Base-by-base conservation (phyloP, 148 eudicot genomes). In the Diospyros kaki region DNA sequence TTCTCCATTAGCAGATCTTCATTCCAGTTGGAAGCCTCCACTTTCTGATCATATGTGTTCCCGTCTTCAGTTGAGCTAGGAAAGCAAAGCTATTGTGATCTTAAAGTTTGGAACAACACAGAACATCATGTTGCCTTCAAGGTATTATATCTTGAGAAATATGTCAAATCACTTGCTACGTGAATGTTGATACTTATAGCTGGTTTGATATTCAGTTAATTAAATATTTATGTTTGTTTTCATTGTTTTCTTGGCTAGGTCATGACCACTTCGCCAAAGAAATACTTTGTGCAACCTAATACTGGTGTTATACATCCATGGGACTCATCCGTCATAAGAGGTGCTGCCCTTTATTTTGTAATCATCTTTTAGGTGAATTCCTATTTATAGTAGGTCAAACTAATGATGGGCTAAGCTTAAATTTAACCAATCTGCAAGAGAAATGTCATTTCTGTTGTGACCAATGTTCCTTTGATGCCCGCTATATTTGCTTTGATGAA, bases 221-320 rank as follows among this genome's bases (percentile, higher is more conserved):
- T 43, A 9, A 58, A 1, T 67, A 73, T 67, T 46, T 13, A 28
- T 65, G 44, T 62, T 53, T 73, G 14, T 41, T 62, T 59, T 11
- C 48, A 4, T 12, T 41, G 68, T 72, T 60, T 63, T 64, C 9
- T 79, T 72, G 78, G 72, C 43, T 78, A 93, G 97, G 98, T 94
- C 71, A 94, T 91, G 83, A 93, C 98, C 64, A 91, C 98, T 77
- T 91, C 97, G n/a, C 98, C 98, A 11, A 94, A 94, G 83, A 91
- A 87, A 78, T 94, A 94, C 76, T 94, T 85, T 83, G 98, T 94
- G 9, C 89, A 97, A 58, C 98, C 98, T 65, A 94, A 94, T 78
- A 86, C 89, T 56, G 94, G 98, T 75, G 94, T 94, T 64, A 80
- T 94, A 74, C 89, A 84, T 68, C 98, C 98, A 17, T 91, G 89